These are phyloP conservation scores for Ustilago hordei DNA, from an alignment of 1,284 basidiomycete species.

Conservation along the genomic window DNA sequence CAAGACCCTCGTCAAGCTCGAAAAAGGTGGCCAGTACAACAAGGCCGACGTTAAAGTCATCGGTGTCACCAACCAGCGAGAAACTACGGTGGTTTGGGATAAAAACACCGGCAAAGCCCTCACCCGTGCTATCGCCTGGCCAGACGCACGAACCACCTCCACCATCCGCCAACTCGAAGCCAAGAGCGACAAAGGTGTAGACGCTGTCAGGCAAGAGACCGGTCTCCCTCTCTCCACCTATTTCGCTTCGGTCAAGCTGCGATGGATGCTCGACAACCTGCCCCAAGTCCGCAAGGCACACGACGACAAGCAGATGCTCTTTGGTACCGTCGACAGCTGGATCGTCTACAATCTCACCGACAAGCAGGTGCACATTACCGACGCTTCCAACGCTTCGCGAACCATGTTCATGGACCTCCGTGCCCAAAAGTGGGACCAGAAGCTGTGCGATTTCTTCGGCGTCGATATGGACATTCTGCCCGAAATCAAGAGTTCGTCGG, in stretches of 20 bases:
- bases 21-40: constrained; percentile 78
- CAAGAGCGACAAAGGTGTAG: constrained; percentile 81
- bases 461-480: constrained; percentile 84
- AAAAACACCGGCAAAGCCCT: constrained; percentile 86
- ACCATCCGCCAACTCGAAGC: constrained; percentile 83
- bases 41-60: constrained; percentile 89
- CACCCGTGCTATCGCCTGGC: constrained; percentile 92
- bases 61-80: constrained; percentile 97
- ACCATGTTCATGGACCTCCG: constrained; percentile 89
- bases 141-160: constrained; percentile 88
- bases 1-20: constrained; percentile 79
- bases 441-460: constrained; percentile 87
- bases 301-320: constrained; percentile 83
- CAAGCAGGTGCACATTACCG: constrained; percentile 86
- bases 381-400: constrained; percentile 96
- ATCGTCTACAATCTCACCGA: constrained; percentile 90
- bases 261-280: constrained; percentile 95
- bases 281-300: constrained; percentile 84
- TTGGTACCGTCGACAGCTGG: constrained; percentile 98
- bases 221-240: constrained; percentile 76
- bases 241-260: constrained; percentile 93
- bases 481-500: constrained; percentile 87
- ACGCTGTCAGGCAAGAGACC: constrained; percentile 73
- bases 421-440: constrained; percentile 84
- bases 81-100: constrained; percentile 96